Conservation (phyloP, 2,329 filamentous ascomycete species). For the Rhynchosporium graminicola region DNA sequence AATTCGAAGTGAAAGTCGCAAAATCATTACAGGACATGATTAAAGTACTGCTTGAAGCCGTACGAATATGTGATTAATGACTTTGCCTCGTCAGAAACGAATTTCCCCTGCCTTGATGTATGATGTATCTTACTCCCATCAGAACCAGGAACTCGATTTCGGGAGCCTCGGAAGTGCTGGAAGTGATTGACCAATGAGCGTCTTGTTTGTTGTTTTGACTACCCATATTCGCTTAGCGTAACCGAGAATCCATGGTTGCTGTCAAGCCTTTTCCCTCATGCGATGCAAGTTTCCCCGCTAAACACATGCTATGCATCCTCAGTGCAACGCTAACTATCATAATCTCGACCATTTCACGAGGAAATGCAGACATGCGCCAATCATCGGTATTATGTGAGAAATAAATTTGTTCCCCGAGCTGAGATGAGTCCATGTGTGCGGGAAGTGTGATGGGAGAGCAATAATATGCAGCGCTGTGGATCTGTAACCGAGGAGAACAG, state of each 20-base stretch:
- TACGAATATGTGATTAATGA: too few species aligned
- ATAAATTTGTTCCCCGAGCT: not conserved
- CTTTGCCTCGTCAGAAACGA: too few species aligned
- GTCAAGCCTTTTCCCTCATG: constrained; percentile 2
- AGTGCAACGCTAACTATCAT: not conserved
- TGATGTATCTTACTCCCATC: not conserved
- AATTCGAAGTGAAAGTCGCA: too few species aligned
- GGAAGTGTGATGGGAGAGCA: too few species aligned
- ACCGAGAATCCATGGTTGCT: not conserved
- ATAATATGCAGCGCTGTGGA: too few species aligned
- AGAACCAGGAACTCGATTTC: not conserved
- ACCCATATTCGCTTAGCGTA: constrained; percentile 5
- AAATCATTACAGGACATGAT: too few species aligned
- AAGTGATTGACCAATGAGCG: not conserved
- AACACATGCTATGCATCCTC: constrained; percentile 5
- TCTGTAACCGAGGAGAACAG: too few species aligned
- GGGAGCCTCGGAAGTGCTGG: not conserved
- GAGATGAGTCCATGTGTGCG: not conserved
- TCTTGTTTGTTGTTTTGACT: not conserved
- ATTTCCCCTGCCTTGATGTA: too few species aligned
- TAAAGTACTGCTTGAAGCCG: too few species aligned
- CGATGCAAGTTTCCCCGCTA: constrained; percentile 9
- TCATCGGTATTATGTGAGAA: constrained; percentile 1
- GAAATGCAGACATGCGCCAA: not conserved
- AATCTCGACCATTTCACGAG: not conserved